These are phyloP conservation scores for Pyrenula massariospora DNA, from an alignment of 495 filamentous ascomycete genomes.

Conservation along the genomic window DNA sequence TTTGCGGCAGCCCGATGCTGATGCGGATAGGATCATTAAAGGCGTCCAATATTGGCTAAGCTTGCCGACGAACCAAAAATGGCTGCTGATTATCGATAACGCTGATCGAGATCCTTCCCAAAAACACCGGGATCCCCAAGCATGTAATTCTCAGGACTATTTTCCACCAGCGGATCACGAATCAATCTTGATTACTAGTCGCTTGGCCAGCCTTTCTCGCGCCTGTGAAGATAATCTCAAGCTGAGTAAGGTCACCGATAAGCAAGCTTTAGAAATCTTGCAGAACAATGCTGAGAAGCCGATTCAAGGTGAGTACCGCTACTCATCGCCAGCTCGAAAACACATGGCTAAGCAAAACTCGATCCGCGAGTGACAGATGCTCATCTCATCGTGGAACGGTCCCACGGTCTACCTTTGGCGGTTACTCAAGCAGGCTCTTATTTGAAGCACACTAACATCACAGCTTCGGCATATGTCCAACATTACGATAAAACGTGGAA, in stretches of 20 bases:
- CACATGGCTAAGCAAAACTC: not conserved
- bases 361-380: too few species aligned
- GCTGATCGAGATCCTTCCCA: slow-evolving; percentile 16
- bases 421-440: slow-evolving; percentile 20
- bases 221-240: slow-evolving; percentile 2
- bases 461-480: slow-evolving; percentile 12
- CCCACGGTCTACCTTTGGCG: slow-evolving; percentile 21
- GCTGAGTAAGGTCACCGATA: not conserved
- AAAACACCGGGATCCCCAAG: slow-evolving; percentile 8
- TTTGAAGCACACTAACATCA: slow-evolving; percentile 12
- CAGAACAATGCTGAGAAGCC: not conserved
- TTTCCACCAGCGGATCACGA: slow-evolving; percentile 22
- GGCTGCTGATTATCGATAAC: slow-evolving; percentile 31
- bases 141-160: slow-evolving; percentile 22
- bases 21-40: slow-evolving; percentile 9
- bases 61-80: slow-evolving; percentile 18
- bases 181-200: slow-evolving; percentile 28
- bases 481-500: slow-evolving; percentile 23
- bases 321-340: too few species aligned
- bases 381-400: not conserved
- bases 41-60: slow-evolving; percentile 22
- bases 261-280: not conserved
- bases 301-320: not conserved
- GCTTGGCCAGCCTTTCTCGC: slow-evolving; percentile 9
- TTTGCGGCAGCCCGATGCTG: not conserved